Evolutionary conservation across 768 basidiomycete genomes (phyloP).

Genomic region (Cystobasidium ongulense): DNA sequence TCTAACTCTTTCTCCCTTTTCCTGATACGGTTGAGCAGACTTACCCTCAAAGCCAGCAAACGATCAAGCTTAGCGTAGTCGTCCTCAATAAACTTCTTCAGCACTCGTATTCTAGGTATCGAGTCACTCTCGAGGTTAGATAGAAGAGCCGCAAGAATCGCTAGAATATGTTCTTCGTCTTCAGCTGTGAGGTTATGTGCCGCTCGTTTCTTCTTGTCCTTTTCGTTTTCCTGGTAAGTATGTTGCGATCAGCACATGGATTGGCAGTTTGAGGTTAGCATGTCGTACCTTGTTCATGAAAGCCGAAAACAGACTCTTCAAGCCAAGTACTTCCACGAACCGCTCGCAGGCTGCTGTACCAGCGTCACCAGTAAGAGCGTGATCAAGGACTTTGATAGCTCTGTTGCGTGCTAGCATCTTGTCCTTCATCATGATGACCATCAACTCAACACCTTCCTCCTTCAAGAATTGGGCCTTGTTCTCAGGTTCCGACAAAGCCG

Average conservation of each 20-base stretch:
- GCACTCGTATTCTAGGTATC: constrained; percentile 63
- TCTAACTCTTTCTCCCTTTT: constrained; percentile 55
- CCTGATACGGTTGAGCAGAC: constrained; percentile 56
- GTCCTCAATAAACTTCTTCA: constrained; percentile 87
- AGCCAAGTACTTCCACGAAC: constrained; percentile 77
- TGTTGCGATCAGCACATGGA: neutral
- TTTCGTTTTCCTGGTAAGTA: constrained; percentile 53
- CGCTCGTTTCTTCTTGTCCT: constrained; percentile 49
- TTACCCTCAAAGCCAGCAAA: constrained; percentile 74
- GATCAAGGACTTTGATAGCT: constrained; percentile 82
- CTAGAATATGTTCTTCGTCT: constrained; percentile 77
- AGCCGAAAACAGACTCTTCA: constrained; percentile 80
- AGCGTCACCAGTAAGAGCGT: constrained; percentile 65
- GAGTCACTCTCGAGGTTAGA: constrained; percentile 82
- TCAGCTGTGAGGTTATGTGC: constrained; percentile 48
- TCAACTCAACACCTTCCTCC: constrained; percentile 87
- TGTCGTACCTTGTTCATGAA: constrained; percentile 82
- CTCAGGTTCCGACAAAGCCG: constrained; percentile 65
- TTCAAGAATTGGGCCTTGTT: constrained; percentile 76
- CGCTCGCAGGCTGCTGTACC: constrained; percentile 65
- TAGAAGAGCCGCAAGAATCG: constrained; percentile 77
- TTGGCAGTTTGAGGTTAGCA: neutral
- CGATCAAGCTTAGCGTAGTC: constrained; percentile 93
- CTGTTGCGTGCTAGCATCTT: constrained; percentile 71
- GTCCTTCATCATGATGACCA: constrained; percentile 96